Base-by-base conservation (phyloP, 2,329 filamentous ascomycete genomes). In the Claviceps humidiphila region DNA sequence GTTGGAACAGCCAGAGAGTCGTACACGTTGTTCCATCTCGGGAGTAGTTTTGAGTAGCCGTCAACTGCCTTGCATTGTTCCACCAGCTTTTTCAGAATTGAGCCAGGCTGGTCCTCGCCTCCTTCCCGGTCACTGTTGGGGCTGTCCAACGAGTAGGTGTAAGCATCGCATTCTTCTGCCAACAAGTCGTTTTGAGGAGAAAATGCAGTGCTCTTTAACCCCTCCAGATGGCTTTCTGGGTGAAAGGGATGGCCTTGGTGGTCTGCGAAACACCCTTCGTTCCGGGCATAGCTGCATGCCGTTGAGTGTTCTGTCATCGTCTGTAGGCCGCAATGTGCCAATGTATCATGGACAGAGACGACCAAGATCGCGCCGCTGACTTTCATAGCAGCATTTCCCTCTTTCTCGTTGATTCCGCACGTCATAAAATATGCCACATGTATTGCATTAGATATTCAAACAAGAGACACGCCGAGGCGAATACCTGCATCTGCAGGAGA, bases 261-360 rank as follows among this genome's bases (percentile, higher is more conserved):
- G 41, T 63, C 51, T 20, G 40, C 45, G 34, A 68, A 65, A 50
- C 63, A 68, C 14, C 44, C 43, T 4, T 62, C 56, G 20, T 50
- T 46, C 22, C 56, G 58, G 9, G 59, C 66, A 40, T 66, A 67
- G 20, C 61, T 14, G 20, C 34, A 39, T 1, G 49, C 42, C 5
- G 42, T 46, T 34, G 20, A 37, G 13, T 37, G 37, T n/a, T 44
- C 34, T 9, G 34, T 22, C 49, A 51, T 51, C 8, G 37, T 49
- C 14, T 30, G n/a, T 14, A n/a, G 16, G 5, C 26, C 13, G 47
- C 16, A 34, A 17, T 39, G 22, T 24, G 24, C 24, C 24, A 24
- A 24, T 5, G 24, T 14, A 42, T 48, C 22, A 42, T 42, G 16
- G 17, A 16, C 38, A 39, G n/a, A 38, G 5, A 17, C 46, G 38